Evolutionary conservation across 768 basidiomycete species (phyloP).

Genomic region (Agaricus subrufescens): DNA sequence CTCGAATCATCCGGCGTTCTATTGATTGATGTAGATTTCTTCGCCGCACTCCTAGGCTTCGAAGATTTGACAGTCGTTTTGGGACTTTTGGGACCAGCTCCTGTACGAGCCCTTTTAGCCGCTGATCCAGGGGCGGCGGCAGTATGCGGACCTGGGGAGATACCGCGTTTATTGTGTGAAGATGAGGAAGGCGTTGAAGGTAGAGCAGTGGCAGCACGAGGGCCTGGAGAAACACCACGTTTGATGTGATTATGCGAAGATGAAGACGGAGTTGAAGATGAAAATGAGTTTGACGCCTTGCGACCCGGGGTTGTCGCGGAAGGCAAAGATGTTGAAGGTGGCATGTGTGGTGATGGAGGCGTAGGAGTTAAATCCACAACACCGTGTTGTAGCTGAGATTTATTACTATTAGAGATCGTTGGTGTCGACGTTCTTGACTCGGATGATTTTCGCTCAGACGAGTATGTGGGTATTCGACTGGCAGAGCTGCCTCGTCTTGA

Average conservation of each 20-base stretch:
- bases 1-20: constrained; percentile 41
- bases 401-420: constrained; percentile 20
- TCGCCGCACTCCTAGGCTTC: constrained; percentile 26
- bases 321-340: constrained; percentile 25
- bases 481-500: constrained; percentile 27
- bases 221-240: constrained; percentile 26
- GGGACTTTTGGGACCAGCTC: constrained; percentile 22
- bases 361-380: constrained; percentile 18
- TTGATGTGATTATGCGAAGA: constrained; percentile 12
- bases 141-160: constrained; percentile 22
- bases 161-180: constrained; percentile 20
- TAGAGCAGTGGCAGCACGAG: not conserved
- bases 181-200: not conserved
- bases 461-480: constrained; percentile 37
- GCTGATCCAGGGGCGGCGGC: constrained; percentile 9
- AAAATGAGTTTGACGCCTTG: constrained; percentile 12
- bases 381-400: constrained; percentile 21
- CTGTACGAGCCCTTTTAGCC: constrained; percentile 20
- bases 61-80: constrained; percentile 24
- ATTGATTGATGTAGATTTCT: constrained; percentile 19
- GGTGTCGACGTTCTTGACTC: constrained; percentile 45
- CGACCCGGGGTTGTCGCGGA: constrained; percentile 20
- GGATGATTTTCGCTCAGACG: constrained; percentile 36
- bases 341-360: constrained; percentile 22
- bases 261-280: not conserved